phyloP scores from a whole-genome alignment of 768 basidiomycete genomes.

The Sistotremastrum suecicum region DNA sequence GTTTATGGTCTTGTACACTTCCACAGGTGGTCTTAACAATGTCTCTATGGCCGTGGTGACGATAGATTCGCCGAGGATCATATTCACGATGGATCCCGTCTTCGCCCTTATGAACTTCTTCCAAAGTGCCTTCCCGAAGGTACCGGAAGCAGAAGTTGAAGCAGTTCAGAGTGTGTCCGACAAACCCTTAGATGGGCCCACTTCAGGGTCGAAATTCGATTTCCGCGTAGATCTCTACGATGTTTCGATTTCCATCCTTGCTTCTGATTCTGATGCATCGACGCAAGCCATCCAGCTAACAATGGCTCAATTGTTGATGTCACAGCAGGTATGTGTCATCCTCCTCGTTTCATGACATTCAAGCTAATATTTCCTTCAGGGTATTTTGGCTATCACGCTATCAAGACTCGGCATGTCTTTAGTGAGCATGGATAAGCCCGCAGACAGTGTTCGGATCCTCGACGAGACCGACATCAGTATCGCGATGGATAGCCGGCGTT shows the following conservation, averaged over 20 bases:
- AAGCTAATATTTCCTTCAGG: conserved; percentile 26
- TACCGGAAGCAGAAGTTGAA: conserved; percentile 7
- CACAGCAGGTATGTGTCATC: conserved; percentile 59
- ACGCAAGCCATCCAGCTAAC: conserved; percentile 79
- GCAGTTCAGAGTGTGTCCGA: conserved; percentile 7
- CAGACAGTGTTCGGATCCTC: conserved; percentile 80
- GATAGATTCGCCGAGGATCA: conserved; percentile 83
- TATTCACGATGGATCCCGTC: conserved; percentile 85
- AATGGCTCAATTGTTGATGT: conserved; percentile 74
- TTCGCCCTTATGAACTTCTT: conserved; percentile 84
- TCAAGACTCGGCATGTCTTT: conserved; percentile 87
- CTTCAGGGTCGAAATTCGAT: conserved; percentile 22
- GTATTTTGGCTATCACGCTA: conserved; percentile 67
- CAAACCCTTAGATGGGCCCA: conserved; percentile 1
- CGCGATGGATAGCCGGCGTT: conserved; percentile 73
- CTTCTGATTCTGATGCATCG: conserved; percentile 62
- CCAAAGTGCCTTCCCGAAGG: conserved; percentile 33
- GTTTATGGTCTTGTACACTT: conserved; percentile 85
- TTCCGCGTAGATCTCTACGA: conserved; percentile 84
- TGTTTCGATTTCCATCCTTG: conserved; percentile 77
- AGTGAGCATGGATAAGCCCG: conserved; percentile 67
- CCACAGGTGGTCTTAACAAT: conserved; percentile 40
- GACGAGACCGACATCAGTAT: conserved; percentile 86
- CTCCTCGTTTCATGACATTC: not conserved
- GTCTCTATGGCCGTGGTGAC: conserved; percentile 70